Evolutionary conservation across 2,329 filamentous ascomycete species (phyloP), one percentile per base, ranked within the genome.

Genomic region (Diplodia scrobiculata): DNA sequence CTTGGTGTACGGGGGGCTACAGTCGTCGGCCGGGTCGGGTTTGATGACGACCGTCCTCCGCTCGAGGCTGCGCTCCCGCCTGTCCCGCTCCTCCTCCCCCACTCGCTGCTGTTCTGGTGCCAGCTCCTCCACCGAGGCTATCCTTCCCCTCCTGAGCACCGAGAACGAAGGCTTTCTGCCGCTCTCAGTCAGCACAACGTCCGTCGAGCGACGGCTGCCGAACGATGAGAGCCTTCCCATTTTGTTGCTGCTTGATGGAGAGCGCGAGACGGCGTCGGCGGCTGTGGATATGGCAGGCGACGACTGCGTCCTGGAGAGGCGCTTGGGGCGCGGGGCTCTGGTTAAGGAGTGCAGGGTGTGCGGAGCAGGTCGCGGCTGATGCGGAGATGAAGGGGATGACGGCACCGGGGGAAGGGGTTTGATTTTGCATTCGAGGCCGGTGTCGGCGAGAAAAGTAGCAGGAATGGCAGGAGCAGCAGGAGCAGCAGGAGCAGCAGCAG

Each of bases 11-110:
- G 58, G 58, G 1, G 58, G 45, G 5, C 27, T 34, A 11, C 48
- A n/a, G n/a, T 62, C 58, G 25, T 62, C 58, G n/a, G 58, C 45
- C 27, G n/a, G 45, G n/a, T 62, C 58, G n/a, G 58, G 58, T 7
- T 51, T 62, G 58, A 62, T 62, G 29, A 29, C 29, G 2, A 62
- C 45, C 6, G 41, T 50, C 7, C 41, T 45, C 32, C 29, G 32
- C 32, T 54, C 52, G 52, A 34, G 41, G n/a, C 41, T 45, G 17
- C 41, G 41, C n/a, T 19, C n/a, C n/a, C n/a, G 41, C 41, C 41
- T 45, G 17, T 19, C 52, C 32, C 34, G 29, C 10, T 36, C 52
- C 19, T 58, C 36, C 13, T 38, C 32, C 9, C 19, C 38, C 13
- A 32, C 54, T 41, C n/a, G 21, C 9, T 32, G 53, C 14, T 41